Evolutionary conservation across 805 yeast genomes (phyloP).

Genomic region (Saturnispora silvae): DNA sequence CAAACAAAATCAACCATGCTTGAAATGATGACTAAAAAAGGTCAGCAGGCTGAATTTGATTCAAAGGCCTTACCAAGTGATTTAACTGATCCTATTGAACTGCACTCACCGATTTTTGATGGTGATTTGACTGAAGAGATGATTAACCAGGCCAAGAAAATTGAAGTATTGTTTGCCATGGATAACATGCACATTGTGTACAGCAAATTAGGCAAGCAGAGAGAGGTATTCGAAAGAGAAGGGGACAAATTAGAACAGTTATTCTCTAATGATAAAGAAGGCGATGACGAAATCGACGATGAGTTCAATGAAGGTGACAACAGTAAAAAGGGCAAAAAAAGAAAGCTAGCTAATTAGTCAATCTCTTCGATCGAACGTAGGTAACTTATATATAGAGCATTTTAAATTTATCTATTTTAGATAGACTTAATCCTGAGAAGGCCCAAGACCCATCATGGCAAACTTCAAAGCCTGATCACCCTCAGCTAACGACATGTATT

Average conservation of each 20-base stretch:
- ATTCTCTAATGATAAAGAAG: conserved; percentile 19
- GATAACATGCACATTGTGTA: conserved; percentile 51
- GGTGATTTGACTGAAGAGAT: conserved; percentile 4
- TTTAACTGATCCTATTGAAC: conserved; percentile 14
- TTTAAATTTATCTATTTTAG: too few relatives aligned
- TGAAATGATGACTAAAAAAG: conserved; percentile 12
- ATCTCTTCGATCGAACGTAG: too few relatives aligned
- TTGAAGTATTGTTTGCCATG: conserved; percentile 41
- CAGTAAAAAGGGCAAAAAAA: conserved; percentile 2
- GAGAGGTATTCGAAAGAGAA: conserved; percentile 22
- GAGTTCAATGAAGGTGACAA: neutral
- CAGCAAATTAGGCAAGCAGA: conserved; percentile 31
- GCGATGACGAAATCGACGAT: conserved; percentile 2
- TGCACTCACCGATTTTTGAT: conserved; percentile 19
- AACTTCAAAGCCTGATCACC: conserved; percentile 52
- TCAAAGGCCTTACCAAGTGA: conserved; percentile 9
- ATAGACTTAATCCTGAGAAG: conserved; percentile 31
- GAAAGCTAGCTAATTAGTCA: too few relatives aligned
- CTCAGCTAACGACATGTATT: conserved; percentile 55
- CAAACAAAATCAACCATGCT: conserved; percentile 9
- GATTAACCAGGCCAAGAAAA: conserved; percentile 19
- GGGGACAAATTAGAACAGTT: conserved; percentile 19
- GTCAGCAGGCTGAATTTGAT: conserved; percentile 11
- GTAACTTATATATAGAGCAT: too few relatives aligned
- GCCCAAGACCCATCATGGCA: conserved; percentile 69